Evolutionary conservation across 345 rosid species (phyloP), one percentile per base, ranked within the genome.

Genomic region (Barbarea vulgaris): DNA sequence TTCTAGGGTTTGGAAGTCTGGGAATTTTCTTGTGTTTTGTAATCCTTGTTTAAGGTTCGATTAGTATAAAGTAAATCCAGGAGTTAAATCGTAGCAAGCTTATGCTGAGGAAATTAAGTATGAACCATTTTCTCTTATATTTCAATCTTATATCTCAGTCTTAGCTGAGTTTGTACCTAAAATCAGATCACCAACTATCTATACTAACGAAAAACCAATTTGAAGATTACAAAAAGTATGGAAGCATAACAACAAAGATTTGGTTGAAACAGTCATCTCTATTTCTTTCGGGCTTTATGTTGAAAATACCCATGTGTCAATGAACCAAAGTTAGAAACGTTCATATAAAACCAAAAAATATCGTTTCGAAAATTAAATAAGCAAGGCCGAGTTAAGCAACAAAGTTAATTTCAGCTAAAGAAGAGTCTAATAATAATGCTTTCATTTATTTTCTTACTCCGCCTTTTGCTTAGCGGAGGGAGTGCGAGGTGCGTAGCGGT

Each of bases 401-500:
- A 59, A 75, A 50, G 63, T 46, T 36, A 68, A 75, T 60, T 58
- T 75, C 53, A 50, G 61, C 73, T 75, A 75, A 48, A 25, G n/a
- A 47, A 48, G 15, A 28, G 57, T 76, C 56, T 61, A 50, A 52
- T 66, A 34, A 66, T 55, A 25, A 70, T 70, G 22, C 22, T 47
- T 33, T 27, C 7, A 4, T 4, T 86, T 17, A 6, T 19, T 34
- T 68, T 37, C 62, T 51, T 53, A 68, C 72, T 68, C 72, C 42
- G 81, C 81, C 78, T 91, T 91, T 14, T 51, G 89, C 83, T 93
- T 93, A 1, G 81, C 39, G 4, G 65, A 41, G 0, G 64, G 39
- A 52, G 24, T 56, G 51, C 85, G 75, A 10, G 50, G 14, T 24
- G 90, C 55, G 72, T 77, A 46, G 58, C 89, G 73, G 52, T 50